A percentile compares a stretch with the other conserved stretches of the same genome.
phyloP scores from a whole-genome alignment of 2,329 filamentous ascomycete genomes.

The Pseudogymnoascus sp. region DNA sequence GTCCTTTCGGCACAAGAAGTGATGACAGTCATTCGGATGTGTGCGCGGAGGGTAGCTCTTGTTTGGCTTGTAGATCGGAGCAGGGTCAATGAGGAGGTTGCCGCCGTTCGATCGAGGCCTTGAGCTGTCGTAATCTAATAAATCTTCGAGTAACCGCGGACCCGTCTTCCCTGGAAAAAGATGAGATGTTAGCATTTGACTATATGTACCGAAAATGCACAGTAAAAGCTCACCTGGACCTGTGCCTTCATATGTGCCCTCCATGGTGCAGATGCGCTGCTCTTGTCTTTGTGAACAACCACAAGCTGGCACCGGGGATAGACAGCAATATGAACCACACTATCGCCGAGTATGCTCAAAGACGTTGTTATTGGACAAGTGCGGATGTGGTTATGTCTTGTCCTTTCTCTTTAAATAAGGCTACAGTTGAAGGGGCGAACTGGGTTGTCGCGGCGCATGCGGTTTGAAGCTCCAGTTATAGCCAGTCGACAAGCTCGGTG shows the following conservation, averaged over 20 bases:
- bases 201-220: background rate
- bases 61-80: constrained; percentile 40
- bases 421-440: background rate
- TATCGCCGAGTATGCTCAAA: background rate
- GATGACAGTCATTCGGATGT: constrained; percentile 43
- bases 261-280: background rate
- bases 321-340: background rate
- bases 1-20: constrained; percentile 50
- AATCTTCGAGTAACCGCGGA: constrained; percentile 39
- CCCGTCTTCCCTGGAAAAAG: constrained; percentile 39
- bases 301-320: background rate
- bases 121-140: constrained; percentile 34
- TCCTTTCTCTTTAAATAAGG: background rate
- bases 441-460: background rate
- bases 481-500: background rate
- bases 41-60: constrained; percentile 22
- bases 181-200: constrained; percentile 8
- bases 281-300: background rate
- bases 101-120: constrained; percentile 33
- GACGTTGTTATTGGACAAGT: background rate
- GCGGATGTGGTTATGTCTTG: background rate
- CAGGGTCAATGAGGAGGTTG: constrained; percentile 46
- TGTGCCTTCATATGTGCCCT: constrained; percentile 3
- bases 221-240: constrained; percentile 8
- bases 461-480: background rate